Conservation (phyloP, 2,329 filamentous ascomycete genomes). For the Ophioceras dolichostomum region DNA sequence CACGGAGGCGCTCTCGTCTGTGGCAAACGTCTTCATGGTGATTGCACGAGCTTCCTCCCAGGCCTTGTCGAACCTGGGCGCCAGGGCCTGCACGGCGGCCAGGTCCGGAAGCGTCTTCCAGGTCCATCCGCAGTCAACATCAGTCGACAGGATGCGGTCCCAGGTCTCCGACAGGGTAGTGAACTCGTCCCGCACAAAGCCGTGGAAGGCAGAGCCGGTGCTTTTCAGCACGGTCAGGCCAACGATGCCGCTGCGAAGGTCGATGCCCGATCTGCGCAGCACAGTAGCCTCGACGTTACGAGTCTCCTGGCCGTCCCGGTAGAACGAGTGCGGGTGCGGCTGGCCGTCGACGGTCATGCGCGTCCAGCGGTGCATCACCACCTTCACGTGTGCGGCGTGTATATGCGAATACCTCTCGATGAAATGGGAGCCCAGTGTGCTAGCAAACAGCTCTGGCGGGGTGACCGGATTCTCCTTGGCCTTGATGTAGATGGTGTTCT, state of each 20-base stretch:
- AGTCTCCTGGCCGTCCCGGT: conserved; percentile 79
- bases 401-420: conserved; percentile 82
- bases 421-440: conserved; percentile 79
- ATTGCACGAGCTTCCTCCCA: conserved; percentile 69
- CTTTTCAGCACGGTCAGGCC: conserved; percentile 88
- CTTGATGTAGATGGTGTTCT: conserved; percentile 92
- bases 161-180: conserved; percentile 83
- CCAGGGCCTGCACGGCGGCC: conserved; percentile 51
- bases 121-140: conserved; percentile 76
- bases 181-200: conserved; percentile 86
- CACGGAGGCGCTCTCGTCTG: conserved; percentile 83
- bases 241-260: conserved; percentile 64
- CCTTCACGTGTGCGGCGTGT: conserved; percentile 65
- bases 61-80: conserved; percentile 62
- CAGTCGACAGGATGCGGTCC: conserved; percentile 92
- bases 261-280: conserved; percentile 55
- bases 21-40: conserved; percentile 84
- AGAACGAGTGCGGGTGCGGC: conserved; percentile 90
- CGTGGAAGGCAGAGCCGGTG: conserved; percentile 91
- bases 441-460: conserved; percentile 84
- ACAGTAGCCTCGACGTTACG: conserved; percentile 68
- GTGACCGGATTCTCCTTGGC: conserved; percentile 89
- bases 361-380: conserved; percentile 83
- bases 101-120: conserved; percentile 64
- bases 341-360: conserved; percentile 78